phyloP scores from a whole-genome alignment of 805 yeast species.

The Kodamaea laetipori region DNA sequence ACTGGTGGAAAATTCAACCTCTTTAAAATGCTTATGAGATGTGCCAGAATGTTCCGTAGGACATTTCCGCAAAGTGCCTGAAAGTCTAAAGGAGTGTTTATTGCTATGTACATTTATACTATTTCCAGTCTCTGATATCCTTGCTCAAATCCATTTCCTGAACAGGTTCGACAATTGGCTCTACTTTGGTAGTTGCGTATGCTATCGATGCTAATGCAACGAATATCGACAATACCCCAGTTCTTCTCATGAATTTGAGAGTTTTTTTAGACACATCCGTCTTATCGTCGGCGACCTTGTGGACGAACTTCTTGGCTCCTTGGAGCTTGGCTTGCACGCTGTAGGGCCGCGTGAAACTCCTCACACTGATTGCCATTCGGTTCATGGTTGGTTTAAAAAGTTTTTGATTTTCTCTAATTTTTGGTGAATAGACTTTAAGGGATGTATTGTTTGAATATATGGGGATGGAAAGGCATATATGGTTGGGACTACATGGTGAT shows the following conservation, averaged over 20 bases:
- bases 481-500: no score
- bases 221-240: constrained; percentile 30
- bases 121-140: constrained; percentile 20
- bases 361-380: not conserved
- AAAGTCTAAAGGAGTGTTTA: no score
- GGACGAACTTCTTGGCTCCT: constrained; percentile 26
- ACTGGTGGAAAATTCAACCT: not conserved
- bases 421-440: no score
- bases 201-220: constrained; percentile 30
- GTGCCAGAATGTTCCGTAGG: no score
- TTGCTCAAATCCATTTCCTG: constrained; percentile 21
- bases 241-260: constrained; percentile 24
- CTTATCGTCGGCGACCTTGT: constrained; percentile 37
- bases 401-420: no score
- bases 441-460: no score
- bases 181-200: constrained; percentile 27
- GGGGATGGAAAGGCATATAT: no score
- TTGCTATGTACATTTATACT: not conserved
- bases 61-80: no score
- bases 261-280: constrained; percentile 32
- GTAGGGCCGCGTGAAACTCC: constrained; percentile 12
- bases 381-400: no score
- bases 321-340: constrained; percentile 22
- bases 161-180: constrained; percentile 14
- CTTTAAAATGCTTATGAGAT: no score